Evolutionary conservation across 1,139 yeast species (phyloP).

Genomic region (Kodamaea plutei): DNA sequence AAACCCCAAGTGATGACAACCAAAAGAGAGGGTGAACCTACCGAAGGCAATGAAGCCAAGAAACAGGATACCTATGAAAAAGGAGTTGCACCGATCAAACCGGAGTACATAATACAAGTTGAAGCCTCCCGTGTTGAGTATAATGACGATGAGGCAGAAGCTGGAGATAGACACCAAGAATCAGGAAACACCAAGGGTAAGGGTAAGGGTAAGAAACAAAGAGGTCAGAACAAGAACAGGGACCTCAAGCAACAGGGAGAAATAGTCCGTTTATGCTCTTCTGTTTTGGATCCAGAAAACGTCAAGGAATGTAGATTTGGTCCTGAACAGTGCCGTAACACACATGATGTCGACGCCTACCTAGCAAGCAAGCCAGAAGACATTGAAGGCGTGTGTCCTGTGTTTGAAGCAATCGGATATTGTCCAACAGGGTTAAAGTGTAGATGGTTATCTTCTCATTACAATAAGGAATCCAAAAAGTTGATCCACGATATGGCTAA

Average conservation of each 20-base stretch:
- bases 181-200: conserved; percentile 23
- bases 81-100: conserved; percentile 66
- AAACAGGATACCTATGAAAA: conserved; percentile 23
- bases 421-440: conserved; percentile 94
- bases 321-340: conserved; percentile 63
- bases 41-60: conserved; percentile 19
- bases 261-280: conserved; percentile 61
- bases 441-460: conserved; percentile 84
- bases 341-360: conserved; percentile 69
- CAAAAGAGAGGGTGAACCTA: conserved; percentile 19
- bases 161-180: conserved; percentile 37
- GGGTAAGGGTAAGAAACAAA: conserved; percentile 43
- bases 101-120: conserved; percentile 48
- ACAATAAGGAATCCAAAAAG: conserved; percentile 42
- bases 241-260: conserved; percentile 72
- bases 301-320: conserved; percentile 61
- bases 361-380: conserved; percentile 66
- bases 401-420: conserved; percentile 71
- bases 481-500: conserved; percentile 42
- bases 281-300: conserved; percentile 51
- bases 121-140: conserved; percentile 33
- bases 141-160: conserved; percentile 48
- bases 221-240: conserved; percentile 90
- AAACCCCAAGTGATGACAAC: too few species aligned
- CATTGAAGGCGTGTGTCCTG: conserved; percentile 77